phyloP scores from a whole-genome alignment of 495 filamentous ascomycete species.

The Penicillium arizonense region DNA sequence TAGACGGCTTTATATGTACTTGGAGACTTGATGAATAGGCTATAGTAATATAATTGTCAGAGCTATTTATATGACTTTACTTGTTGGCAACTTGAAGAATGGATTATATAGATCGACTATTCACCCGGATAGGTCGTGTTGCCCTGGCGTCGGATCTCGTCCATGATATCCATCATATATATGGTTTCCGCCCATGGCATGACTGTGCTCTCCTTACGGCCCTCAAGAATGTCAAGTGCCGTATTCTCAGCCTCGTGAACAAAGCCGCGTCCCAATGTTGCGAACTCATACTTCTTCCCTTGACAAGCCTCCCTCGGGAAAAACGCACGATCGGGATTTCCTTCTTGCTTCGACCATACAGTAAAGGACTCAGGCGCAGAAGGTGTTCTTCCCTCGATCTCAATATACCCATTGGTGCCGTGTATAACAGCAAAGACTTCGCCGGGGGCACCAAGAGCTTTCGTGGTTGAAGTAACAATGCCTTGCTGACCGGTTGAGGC shows the following conservation, averaged over 20 bases:
- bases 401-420: slow-evolving; percentile 19
- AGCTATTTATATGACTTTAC: too few species aligned
- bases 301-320: background rate
- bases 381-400: slow-evolving; percentile 15
- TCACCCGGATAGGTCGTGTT: slow-evolving; percentile 12
- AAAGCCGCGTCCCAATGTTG: slow-evolving; percentile 14
- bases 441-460: slow-evolving; percentile 2
- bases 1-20: background rate
- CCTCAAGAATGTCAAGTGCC: slow-evolving; percentile 19
- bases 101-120: background rate
- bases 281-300: slow-evolving; percentile 13
- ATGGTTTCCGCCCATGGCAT: slow-evolving; percentile 20
- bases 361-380: slow-evolving; percentile 22
- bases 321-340: background rate
- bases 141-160: slow-evolving; percentile 23
- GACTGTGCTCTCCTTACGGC: slow-evolving; percentile 16
- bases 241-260: slow-evolving; percentile 17
- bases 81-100: too few species aligned
- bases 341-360: slow-evolving; percentile 8
- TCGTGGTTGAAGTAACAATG: slow-evolving; percentile 19
- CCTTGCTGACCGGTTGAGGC: slow-evolving; percentile 15
- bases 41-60: too few species aligned
- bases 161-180: slow-evolving; percentile 25
- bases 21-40: too few species aligned
- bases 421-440: slow-evolving; percentile 14